phyloP scores from a whole-genome alignment of 2,329 filamentous ascomycete species.

The Ophiostoma ips region DNA sequence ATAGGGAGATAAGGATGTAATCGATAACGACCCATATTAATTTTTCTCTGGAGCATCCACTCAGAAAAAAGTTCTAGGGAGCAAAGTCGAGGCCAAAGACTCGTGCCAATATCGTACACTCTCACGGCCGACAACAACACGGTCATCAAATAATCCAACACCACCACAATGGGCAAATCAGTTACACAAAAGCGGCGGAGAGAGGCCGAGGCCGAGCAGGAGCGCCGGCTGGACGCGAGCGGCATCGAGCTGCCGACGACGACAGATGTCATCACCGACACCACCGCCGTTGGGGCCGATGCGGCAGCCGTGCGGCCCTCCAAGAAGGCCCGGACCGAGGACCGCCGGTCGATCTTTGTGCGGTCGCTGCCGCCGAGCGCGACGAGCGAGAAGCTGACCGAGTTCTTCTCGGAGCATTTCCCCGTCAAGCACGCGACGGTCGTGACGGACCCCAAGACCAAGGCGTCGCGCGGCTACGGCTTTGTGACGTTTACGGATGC shows the following conservation, averaged over 20 bases:
- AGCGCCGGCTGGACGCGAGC: constrained; percentile 13
- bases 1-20: constrained; percentile 4
- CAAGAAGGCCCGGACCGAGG: constrained; percentile 46
- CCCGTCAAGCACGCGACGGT: constrained; percentile 95
- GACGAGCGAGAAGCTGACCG: constrained; percentile 70
- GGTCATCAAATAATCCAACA: neutral
- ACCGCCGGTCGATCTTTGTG: constrained; percentile 70
- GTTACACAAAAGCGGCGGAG: constrained; percentile 22
- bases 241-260: neutral
- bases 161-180: constrained; percentile 17
- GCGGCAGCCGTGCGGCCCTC: constrained; percentile 18
- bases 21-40: neutral
- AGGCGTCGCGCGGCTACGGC: constrained; percentile 80
- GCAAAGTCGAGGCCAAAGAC: constrained; percentile 3
- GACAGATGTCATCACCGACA: neutral
- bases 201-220: constrained; percentile 22
- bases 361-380: constrained; percentile 66
- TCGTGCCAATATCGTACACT: no score
- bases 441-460: constrained; percentile 72
- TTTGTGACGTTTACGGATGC: constrained; percentile 95
- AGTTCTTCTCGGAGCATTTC: constrained; percentile 86
- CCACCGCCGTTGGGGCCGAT: neutral
- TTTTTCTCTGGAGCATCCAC: constrained; percentile 8
- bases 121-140: neutral
- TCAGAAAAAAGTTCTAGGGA: constrained; percentile 3